A percentile compares a stretch with the other conserved stretches of the same genome.
Conservation (phyloP, 768 basidiomycete species). For the Lactifluus echinatus region DNA sequence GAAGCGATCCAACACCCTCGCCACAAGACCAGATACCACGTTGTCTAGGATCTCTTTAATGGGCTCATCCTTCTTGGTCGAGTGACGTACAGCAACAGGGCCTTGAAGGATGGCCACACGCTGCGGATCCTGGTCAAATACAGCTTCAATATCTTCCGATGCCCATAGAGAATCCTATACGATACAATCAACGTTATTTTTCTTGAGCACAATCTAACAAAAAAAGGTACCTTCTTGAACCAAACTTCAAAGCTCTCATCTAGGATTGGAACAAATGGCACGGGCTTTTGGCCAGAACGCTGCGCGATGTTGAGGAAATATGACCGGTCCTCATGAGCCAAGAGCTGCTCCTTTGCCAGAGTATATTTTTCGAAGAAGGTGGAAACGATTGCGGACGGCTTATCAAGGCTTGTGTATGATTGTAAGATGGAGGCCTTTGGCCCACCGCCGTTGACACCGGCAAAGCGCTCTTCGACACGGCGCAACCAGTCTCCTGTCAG, state of each 20-base stretch:
- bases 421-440: constrained; percentile 76
- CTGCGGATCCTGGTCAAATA: constrained; percentile 98
- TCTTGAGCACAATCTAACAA: background rate
- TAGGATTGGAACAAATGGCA: constrained; percentile 94
- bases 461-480: constrained; percentile 91
- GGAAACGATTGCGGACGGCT: constrained; percentile 68
- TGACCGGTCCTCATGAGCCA: constrained; percentile 88
- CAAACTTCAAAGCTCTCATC: constrained; percentile 93
- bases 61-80: constrained; percentile 84
- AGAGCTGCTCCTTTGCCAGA: constrained; percentile 71
- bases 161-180: constrained; percentile 91
- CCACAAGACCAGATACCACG: constrained; percentile 69
- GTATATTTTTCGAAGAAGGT: constrained; percentile 83
- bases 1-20: constrained; percentile 66
- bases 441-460: constrained; percentile 71
- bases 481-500: constrained; percentile 95
- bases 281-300: constrained; percentile 95
- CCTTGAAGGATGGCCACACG: constrained; percentile 97
- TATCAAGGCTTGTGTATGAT: constrained; percentile 77
- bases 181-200: constrained; percentile 13
- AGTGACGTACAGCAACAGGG: constrained; percentile 87
- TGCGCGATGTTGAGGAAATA: constrained; percentile 96
- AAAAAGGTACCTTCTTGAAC: constrained; percentile 87
- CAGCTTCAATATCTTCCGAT: constrained; percentile 95
- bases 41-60: constrained; percentile 87